Conservation (phyloP, 768 basidiomycete species). For the Paxillus ammoniavirescens region DNA sequence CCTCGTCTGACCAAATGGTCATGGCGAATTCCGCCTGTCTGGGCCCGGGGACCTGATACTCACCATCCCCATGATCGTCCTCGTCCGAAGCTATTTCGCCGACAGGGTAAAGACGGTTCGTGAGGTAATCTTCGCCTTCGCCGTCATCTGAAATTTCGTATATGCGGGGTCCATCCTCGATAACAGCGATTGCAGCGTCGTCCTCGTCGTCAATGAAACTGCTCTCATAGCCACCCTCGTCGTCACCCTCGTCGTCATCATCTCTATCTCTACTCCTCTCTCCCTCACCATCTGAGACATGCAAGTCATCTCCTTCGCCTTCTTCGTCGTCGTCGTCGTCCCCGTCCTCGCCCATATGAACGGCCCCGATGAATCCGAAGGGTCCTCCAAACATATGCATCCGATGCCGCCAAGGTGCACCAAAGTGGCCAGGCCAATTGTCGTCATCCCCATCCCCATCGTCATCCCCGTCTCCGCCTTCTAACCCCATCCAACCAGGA, state of each 20-base stretch:
- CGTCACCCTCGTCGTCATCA: constrained; percentile 9
- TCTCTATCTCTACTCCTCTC: constrained; percentile 18
- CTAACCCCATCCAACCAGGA: constrained; percentile 33
- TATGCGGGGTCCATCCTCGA: constrained; percentile 17
- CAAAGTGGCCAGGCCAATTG: constrained; percentile 13
- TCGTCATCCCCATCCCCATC: constrained; percentile 28
- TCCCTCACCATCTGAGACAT: constrained; percentile 11
- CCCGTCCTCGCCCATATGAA: constrained; percentile 19
- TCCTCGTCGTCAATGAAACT: constrained; percentile 58
- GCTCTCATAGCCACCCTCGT: constrained; percentile 45
- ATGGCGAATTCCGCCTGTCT: not conserved
- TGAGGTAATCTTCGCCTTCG: constrained; percentile 7
- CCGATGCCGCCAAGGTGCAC: constrained; percentile 17
- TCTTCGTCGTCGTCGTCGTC: constrained; percentile 22
- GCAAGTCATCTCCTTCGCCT: constrained; percentile 8
- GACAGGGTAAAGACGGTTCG: not conserved
- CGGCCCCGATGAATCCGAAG: constrained; percentile 15
- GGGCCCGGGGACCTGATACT: not conserved
- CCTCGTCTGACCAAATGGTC: constrained; percentile 20
- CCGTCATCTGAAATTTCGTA: constrained; percentile 20
- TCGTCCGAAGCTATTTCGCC: constrained; percentile 15
- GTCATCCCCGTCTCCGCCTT: constrained; percentile 34
- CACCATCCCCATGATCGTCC: not conserved
- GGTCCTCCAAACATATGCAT: constrained; percentile 15
- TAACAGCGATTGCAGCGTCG: constrained; percentile 5